Evolutionary conservation across 371 early-diverging fungal genomes (phyloP).

Genomic region (Mucor irregularis): DNA sequence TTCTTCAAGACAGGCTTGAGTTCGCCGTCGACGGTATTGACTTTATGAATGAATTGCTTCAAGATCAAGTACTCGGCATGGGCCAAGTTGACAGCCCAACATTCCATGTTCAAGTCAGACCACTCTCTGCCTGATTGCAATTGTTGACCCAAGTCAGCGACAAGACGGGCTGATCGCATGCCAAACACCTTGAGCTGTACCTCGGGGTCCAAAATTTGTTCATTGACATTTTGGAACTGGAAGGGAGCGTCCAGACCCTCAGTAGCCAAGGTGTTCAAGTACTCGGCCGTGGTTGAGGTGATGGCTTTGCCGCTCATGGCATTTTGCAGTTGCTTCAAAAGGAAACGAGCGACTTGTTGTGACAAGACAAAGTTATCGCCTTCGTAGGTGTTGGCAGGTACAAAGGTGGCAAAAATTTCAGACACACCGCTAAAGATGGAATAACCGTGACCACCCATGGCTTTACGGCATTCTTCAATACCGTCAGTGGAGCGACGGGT

Average conservation of each 20-base stretch:
- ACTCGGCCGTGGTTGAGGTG: slow-evolving; percentile 30
- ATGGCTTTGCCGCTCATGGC: slow-evolving; percentile 21
- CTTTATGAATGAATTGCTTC: slow-evolving; percentile 16
- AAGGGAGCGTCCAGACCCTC: slow-evolving; percentile 26
- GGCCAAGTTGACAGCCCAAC: slow-evolving; percentile 50
- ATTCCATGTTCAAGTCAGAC: slow-evolving; percentile 59
- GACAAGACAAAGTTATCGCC: slow-evolving; percentile 78
- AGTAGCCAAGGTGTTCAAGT: slow-evolving; percentile 37
- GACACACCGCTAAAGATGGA: slow-evolving; percentile 73
- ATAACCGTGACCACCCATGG: slow-evolving; percentile 87
- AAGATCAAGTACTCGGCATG: slow-evolving; percentile 46
- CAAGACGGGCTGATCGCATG: slow-evolving; percentile 60
- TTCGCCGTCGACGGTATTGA: not conserved
- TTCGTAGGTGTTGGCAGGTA: slow-evolving; percentile 61
- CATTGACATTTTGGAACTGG: slow-evolving; percentile 13
- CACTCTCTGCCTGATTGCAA: slow-evolving; percentile 39
- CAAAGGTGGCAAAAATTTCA: slow-evolving; percentile 62
- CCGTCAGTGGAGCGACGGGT: slow-evolving; percentile 70
- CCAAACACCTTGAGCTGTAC: slow-evolving; percentile 61
- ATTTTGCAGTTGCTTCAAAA: slow-evolving; percentile 58
- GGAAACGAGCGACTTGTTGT: slow-evolving; percentile 67
- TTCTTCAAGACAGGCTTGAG: slow-evolving; percentile 20
- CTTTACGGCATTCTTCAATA: slow-evolving; percentile 76
- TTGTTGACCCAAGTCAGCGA: slow-evolving; percentile 45
- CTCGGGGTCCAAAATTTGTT: slow-evolving; percentile 39